Base-by-base conservation (phyloP, 2,329 filamentous ascomycete species). In the Coniochaeta sp. region DNA sequence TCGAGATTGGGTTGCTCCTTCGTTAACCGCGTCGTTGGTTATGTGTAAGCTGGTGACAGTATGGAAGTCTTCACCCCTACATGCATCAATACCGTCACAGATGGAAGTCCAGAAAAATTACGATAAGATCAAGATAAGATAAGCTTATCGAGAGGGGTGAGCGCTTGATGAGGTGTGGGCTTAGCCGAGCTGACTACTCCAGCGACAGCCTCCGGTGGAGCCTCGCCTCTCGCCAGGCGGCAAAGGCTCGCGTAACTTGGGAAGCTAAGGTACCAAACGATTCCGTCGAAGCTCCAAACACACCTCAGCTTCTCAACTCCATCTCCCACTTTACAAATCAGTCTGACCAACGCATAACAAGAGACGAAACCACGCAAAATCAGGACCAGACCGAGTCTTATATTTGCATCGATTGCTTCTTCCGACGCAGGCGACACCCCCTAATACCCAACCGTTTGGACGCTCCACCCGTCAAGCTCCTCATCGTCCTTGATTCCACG, bases 181-280 rank as follows among this genome's bases (percentile, higher is more conserved):
- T 1, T 48, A 48, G 16, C 12, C 5, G 3, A 48, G 45, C 45
- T 42, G 38, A 42, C 20, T 42, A 42, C 35, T 22, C 38, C 24
- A 42, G 38, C 32, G 24, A 31, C 18, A 24, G 30, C 32, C 26
- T 26, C 16, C 49, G 48, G 48, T 49, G 50, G 47, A 49, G 47
- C 47, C 16, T 48, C 20, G 26, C 45, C 24, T 24, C 48, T 48
- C 53, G 57, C 59, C 59, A 68, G 65, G 65, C 65, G 64, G 64
- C 65, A 67, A 61, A 64, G 64, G 60, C 64, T 67, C 65, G 65
- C 65, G 65, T 67, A 63, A 65, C 60, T 55, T 53, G 54, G 54
- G 50, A 57, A 60, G 59, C 54, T 60, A 57, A n/a, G n/a, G 18
- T 20, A 38, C 33, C 33, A 38, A n/a, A 38, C 20, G 38, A 26